Conservation (phyloP, 2,329 filamentous ascomycete genomes). For the Falciphora oryzae region DNA sequence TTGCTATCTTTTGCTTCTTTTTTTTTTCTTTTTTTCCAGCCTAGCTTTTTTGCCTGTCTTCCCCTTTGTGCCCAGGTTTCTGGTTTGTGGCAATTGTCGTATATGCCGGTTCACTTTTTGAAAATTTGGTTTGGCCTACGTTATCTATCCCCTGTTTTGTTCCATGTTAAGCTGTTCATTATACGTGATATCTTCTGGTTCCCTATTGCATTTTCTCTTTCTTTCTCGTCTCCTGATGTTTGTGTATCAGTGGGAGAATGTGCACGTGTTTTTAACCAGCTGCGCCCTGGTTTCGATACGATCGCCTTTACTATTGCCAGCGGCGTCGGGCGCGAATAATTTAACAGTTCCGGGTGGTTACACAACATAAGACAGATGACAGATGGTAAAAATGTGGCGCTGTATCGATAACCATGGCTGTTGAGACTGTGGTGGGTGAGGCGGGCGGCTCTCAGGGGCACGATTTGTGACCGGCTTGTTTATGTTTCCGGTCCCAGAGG, state of each 20-base stretch:
- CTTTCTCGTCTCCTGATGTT: background rate
- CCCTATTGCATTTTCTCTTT: background rate
- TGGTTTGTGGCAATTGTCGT: background rate
- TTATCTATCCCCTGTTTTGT: background rate
- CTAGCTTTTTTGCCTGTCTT: background rate
- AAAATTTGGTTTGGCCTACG: slow-evolving; percentile 11
- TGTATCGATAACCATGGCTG: too few relatives aligned
- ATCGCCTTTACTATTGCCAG: background rate
- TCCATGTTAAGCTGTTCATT: background rate
- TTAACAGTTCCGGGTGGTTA: background rate
- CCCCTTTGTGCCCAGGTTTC: background rate
- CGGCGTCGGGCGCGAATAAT: background rate
- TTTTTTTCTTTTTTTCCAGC: background rate
- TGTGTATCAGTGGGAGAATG: background rate
- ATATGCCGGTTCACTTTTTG: background rate
- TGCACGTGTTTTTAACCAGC: background rate
- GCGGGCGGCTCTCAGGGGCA: too few relatives aligned
- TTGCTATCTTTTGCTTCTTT: too few relatives aligned
- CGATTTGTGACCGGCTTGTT: too few relatives aligned
- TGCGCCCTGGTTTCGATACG: background rate
- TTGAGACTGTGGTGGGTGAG: too few relatives aligned
- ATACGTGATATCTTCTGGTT: slow-evolving; percentile 2
- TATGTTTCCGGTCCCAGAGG: too few relatives aligned
- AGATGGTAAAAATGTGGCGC: too few relatives aligned
- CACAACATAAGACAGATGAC: background rate